A percentile compares a stretch with the other conserved stretches of the same genome.
phyloP scores from a whole-genome alignment of 2,329 filamentous ascomycete species.

The Thelonectria blattea region DNA sequence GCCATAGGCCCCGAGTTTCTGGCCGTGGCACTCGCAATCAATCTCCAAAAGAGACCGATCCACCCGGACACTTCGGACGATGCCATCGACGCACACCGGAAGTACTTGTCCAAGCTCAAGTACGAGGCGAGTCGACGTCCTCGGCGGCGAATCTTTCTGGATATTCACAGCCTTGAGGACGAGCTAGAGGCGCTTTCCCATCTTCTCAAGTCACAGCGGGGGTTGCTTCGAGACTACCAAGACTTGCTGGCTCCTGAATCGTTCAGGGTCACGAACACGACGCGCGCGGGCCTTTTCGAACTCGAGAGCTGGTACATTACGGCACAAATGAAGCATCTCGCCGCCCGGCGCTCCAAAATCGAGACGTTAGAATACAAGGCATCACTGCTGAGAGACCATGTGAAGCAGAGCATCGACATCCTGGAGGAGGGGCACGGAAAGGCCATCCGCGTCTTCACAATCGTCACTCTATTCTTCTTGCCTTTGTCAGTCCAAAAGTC shows the following conservation, averaged over 20 bases:
- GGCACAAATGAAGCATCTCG: not conserved
- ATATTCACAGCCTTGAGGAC: not conserved
- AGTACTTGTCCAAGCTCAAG: not conserved
- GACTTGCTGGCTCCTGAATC: not conserved
- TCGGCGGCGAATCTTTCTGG: not conserved
- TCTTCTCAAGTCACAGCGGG: not conserved
- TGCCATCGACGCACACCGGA: not conserved
- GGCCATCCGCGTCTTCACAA: constrained; percentile 2
- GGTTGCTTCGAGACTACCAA: not conserved
- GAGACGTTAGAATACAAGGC: not conserved
- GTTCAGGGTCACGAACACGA: not conserved
- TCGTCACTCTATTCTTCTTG: constrained; percentile 4
- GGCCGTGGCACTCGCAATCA: not conserved
- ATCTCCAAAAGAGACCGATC: not conserved
- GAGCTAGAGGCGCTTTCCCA: not conserved
- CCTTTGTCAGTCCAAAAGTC: not conserved
- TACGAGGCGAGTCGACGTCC: not conserved
- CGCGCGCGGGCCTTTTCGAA: not conserved
- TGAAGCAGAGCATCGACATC: constrained; percentile 3
- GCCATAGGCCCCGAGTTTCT: not conserved
- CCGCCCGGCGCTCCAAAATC: not conserved
- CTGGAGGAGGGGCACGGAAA: not conserved
- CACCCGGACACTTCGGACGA: not conserved
- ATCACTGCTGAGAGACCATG: not conserved
- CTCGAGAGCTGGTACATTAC: not conserved